These are phyloP conservation scores for Westerdykella ornata DNA, from an alignment of 2,329 filamentous ascomycete species.

Conservation along the genomic window DNA sequence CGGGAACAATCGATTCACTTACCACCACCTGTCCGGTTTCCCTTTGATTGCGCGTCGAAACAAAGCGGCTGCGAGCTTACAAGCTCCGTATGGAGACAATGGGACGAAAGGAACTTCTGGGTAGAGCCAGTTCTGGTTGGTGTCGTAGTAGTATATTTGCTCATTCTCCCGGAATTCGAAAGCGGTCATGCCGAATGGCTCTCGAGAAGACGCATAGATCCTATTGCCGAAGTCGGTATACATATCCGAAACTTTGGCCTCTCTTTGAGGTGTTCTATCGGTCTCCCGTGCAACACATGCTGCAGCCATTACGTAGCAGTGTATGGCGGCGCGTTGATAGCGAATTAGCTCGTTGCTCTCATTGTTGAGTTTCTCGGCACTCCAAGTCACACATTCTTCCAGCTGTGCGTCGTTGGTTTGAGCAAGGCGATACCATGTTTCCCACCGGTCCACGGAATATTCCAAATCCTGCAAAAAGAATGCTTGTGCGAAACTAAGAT, in stretches of 20 bases:
- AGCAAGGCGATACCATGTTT: slow-evolving; percentile 82
- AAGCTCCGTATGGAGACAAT: slow-evolving; percentile 54
- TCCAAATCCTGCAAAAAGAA: slow-evolving; percentile 78
- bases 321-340: slow-evolving; percentile 72
- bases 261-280: slow-evolving; percentile 49
- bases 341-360: slow-evolving; percentile 66
- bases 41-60: slow-evolving; percentile 54
- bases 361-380: slow-evolving; percentile 85
- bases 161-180: slow-evolving; percentile 56
- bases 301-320: slow-evolving; percentile 66
- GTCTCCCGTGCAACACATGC: slow-evolving; percentile 54
- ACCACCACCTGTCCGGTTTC: slow-evolving; percentile 58
- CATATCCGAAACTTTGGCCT: slow-evolving; percentile 55
- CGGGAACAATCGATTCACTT: slow-evolving; percentile 24
- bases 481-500: slow-evolving; percentile 71
- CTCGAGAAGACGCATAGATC: slow-evolving; percentile 61
- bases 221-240: slow-evolving; percentile 63
- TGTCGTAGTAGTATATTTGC: slow-evolving; percentile 54
- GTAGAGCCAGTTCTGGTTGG: slow-evolving; percentile 46
- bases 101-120: slow-evolving; percentile 52
- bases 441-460: slow-evolving; percentile 75
- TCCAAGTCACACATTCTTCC: slow-evolving; percentile 82
- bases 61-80: slow-evolving; percentile 58
- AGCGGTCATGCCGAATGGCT: slow-evolving; percentile 61
- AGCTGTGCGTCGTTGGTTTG: slow-evolving; percentile 84